phyloP scores from a whole-genome alignment of 1,284 basidiomycete species.

The Inonotus obliquus region DNA sequence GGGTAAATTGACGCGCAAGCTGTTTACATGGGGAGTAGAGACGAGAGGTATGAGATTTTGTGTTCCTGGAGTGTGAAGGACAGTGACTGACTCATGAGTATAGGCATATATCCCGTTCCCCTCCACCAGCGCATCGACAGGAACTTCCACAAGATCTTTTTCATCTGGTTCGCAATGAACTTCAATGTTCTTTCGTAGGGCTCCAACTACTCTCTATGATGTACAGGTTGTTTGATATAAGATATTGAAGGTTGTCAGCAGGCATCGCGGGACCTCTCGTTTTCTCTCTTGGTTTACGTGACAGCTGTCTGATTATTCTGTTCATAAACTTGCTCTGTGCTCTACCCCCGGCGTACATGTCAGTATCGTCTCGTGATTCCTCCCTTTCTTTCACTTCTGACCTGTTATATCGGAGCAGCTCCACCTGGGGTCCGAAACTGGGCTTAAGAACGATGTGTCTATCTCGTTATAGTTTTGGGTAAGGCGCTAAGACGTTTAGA shows the following conservation, averaged over 20 bases:
- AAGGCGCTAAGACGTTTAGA: conserved; percentile 21
- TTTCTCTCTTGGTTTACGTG: conserved; percentile 64
- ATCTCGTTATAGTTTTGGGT: conserved; percentile 78
- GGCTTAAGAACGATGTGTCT: conserved; percentile 88
- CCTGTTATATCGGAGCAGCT: conserved; percentile 35
- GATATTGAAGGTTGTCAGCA: conserved; percentile 55
- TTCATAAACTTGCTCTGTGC: conserved; percentile 69
- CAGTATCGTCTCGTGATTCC: conserved; percentile 24
- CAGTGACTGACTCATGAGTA: background rate
- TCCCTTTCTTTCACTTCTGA: background rate
- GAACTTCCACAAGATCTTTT: conserved; percentile 69
- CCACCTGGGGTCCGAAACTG: conserved; percentile 81
- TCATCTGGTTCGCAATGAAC: conserved; percentile 71
- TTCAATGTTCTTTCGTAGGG: conserved; percentile 69
- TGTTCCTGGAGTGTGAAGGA: background rate
- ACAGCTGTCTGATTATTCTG: conserved; percentile 69
- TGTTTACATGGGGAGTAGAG: conserved; percentile 18
- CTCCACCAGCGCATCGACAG: conserved; percentile 50
- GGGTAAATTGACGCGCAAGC: conserved; percentile 2
- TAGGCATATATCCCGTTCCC: conserved; percentile 50
- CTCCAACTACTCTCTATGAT: background rate
- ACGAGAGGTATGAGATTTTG: conserved; percentile 10
- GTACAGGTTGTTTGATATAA: background rate
- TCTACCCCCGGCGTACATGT: conserved; percentile 56
- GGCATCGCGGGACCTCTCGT: conserved; percentile 68